phyloP scores from a whole-genome alignment of 2,329 filamentous ascomycete species.

The Basipetospora chlamydospora region DNA sequence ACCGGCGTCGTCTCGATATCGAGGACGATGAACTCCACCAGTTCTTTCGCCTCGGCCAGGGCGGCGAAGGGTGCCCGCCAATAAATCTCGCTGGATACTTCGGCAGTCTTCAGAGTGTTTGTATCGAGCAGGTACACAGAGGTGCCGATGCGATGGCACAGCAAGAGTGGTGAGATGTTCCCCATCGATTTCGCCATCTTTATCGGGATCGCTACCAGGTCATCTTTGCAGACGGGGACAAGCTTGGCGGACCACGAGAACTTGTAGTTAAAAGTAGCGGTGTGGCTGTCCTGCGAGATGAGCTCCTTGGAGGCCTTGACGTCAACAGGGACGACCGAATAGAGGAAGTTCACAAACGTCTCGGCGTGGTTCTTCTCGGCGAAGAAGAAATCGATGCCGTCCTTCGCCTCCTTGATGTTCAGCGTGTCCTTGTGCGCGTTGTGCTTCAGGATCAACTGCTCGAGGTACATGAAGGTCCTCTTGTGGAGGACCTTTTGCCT shows the following conservation, averaged over 20 bases:
- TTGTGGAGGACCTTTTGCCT: conserved; percentile 96
- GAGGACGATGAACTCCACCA: conserved; percentile 88
- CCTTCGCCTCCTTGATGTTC: conserved; percentile 95
- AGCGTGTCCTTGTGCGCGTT: conserved; percentile 82
- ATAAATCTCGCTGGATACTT: conserved; percentile 69
- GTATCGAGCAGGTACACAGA: conserved; percentile 82
- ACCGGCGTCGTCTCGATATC: conserved; percentile 73
- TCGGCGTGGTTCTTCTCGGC: conserved; percentile 79
- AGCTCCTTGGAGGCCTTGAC: conserved; percentile 69
- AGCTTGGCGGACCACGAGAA: conserved; percentile 83
- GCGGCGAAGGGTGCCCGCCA: conserved; percentile 81
- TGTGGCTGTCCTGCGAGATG: conserved; percentile 88
- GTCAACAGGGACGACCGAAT: conserved; percentile 63
- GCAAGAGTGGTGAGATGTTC: conserved; percentile 72
- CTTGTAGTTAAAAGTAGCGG: conserved; percentile 82
- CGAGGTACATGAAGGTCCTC: conserved; percentile 56
- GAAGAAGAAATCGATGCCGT: conserved; percentile 95
- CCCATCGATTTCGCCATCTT: conserved; percentile 76
- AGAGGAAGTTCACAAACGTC: conserved; percentile 81
- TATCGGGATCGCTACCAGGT: conserved; percentile 83
- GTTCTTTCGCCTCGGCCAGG: conserved; percentile 67
- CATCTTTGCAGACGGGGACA: conserved; percentile 93
- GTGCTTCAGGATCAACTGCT: conserved; percentile 93
- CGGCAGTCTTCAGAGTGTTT: conserved; percentile 77
- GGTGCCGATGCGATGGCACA: conserved; percentile 83